A percentile compares a stretch with the other conserved stretches of the same genome.
Conservation (phyloP, 352 stramenopile species). For the Vaucheria bursata region DNA sequence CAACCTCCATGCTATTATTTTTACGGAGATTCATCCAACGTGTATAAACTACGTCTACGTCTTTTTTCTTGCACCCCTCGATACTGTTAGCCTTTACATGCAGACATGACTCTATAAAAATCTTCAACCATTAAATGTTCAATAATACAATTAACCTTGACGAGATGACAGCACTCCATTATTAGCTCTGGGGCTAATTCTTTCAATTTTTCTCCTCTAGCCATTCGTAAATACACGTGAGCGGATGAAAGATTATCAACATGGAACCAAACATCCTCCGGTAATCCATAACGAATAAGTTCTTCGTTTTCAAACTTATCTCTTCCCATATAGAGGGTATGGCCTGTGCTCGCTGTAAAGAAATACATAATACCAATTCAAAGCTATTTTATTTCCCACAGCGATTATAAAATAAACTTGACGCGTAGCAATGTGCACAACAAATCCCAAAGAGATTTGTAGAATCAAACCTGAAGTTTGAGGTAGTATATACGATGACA, state of each 20-base stretch:
- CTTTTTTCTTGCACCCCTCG: constrained; percentile 80
- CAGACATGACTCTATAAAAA: background rate
- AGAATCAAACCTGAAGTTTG: too few relatives aligned
- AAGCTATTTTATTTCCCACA: too few relatives aligned
- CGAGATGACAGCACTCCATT: constrained; percentile 70
- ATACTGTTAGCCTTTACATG: constrained; percentile 77
- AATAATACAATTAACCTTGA: constrained; percentile 50
- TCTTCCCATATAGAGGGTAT: constrained; percentile 44
- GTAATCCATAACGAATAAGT: constrained; percentile 90
- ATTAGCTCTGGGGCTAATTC: constrained; percentile 12
- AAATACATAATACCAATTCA: constrained; percentile 8
- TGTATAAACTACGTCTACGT: constrained; percentile 79
- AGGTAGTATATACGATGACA: too few relatives aligned
- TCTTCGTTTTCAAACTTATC: constrained; percentile 99
- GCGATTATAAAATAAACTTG: too few relatives aligned
- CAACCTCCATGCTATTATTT: constrained; percentile 72
- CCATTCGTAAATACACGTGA: constrained; percentile 93
- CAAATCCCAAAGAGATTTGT: too few relatives aligned
- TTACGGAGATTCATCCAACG: constrained; percentile 84
- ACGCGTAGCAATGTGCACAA: too few relatives aligned
- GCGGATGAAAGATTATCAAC: constrained; percentile 94
- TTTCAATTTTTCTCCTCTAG: constrained; percentile 50
- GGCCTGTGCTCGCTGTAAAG: constrained; percentile 16
- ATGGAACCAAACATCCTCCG: constrained; percentile 90
- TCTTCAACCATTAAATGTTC: background rate